Evolutionary conservation across 495 filamentous ascomycete species (phyloP).

Genomic region (Aspergillus bridgeri): DNA sequence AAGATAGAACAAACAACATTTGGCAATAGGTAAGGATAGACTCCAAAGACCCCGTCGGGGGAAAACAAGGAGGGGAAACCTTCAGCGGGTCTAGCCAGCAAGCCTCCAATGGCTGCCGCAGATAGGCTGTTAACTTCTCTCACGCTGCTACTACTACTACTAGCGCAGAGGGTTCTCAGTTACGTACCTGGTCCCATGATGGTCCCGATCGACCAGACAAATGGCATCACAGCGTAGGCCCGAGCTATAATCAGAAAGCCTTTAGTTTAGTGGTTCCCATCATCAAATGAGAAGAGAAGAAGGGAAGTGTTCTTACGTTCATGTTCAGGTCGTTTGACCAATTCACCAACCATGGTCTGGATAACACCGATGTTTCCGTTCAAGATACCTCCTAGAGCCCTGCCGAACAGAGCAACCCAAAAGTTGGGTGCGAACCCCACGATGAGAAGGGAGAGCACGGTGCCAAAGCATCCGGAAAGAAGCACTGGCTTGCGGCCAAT

Average conservation of each 20-base stretch:
- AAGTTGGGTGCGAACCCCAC: slow-evolving; percentile 82
- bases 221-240: slow-evolving; percentile 82
- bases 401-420: slow-evolving; percentile 70
- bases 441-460: slow-evolving; percentile 71
- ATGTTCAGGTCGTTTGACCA: slow-evolving; percentile 74
- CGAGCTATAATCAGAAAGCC: slow-evolving; percentile 45
- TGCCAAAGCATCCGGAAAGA: slow-evolving; percentile 73
- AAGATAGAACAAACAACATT: slow-evolving; percentile 73
- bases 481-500: slow-evolving; percentile 83
- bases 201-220: slow-evolving; percentile 83
- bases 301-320: slow-evolving; percentile 60
- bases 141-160: not conserved
- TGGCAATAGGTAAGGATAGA: slow-evolving; percentile 77
- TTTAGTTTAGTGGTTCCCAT: slow-evolving; percentile 7
- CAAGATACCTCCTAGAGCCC: slow-evolving; percentile 72
- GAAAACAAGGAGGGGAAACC: slow-evolving; percentile 65
- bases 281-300: not conserved
- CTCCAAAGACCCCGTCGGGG: slow-evolving; percentile 60
- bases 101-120: slow-evolving; percentile 62
- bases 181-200: slow-evolving; percentile 67
- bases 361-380: slow-evolving; percentile 90
- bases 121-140: slow-evolving; percentile 19
- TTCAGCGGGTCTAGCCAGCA: slow-evolving; percentile 69
- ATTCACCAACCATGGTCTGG: slow-evolving; percentile 87
- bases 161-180: not conserved